A percentile compares a stretch with the other conserved stretches of the same genome.
Evolutionary conservation across 306 rosid species (phyloP).

Genomic region (Medicago lupulina): DNA sequence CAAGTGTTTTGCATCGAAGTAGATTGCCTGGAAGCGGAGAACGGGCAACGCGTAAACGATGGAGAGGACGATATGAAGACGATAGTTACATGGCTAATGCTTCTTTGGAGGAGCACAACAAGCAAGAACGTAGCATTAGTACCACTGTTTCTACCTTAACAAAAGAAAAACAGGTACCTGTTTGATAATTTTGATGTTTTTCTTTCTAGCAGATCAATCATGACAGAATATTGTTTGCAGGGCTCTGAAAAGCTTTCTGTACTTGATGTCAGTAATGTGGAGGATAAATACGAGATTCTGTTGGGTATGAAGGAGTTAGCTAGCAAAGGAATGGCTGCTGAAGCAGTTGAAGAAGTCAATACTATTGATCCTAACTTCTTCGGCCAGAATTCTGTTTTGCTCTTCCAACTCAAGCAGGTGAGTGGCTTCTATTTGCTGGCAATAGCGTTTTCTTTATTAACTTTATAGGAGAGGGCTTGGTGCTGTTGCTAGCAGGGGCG

Average conservation of each 20-base stretch:
- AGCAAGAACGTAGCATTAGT: constrained; percentile 63
- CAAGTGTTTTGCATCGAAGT: constrained; percentile 60
- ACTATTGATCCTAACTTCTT: constrained; percentile 79
- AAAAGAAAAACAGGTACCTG: constrained; percentile 76
- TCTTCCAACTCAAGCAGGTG: constrained; percentile 97
- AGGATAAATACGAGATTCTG: constrained; percentile 80
- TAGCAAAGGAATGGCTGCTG: constrained; percentile 88
- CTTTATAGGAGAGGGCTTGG: not conserved
- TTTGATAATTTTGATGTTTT: constrained; percentile 22
- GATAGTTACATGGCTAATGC: constrained; percentile 48
- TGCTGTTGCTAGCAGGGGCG: too few relatives aligned
- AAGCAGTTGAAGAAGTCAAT: constrained; percentile 85
- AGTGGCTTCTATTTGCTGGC: constrained; percentile 38
- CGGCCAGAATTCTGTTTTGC: constrained; percentile 71
- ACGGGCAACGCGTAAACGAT: constrained; percentile 90
- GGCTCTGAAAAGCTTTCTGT: constrained; percentile 60
- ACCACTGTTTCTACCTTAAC: constrained; percentile 49
- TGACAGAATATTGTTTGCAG: constrained; percentile 55
- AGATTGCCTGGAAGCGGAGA: constrained; percentile 70
- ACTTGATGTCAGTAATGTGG: constrained; percentile 53
- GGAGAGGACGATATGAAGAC: constrained; percentile 93
- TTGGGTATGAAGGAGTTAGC: constrained; percentile 92
- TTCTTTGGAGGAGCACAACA: constrained; percentile 57
- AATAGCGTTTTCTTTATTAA: not conserved
- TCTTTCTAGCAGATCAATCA: constrained; percentile 30